Evolutionary conservation across 495 filamentous ascomycete species (phyloP), one percentile per base, ranked within the genome.

Genomic region (Aspergillus incahuasiensis): DNA sequence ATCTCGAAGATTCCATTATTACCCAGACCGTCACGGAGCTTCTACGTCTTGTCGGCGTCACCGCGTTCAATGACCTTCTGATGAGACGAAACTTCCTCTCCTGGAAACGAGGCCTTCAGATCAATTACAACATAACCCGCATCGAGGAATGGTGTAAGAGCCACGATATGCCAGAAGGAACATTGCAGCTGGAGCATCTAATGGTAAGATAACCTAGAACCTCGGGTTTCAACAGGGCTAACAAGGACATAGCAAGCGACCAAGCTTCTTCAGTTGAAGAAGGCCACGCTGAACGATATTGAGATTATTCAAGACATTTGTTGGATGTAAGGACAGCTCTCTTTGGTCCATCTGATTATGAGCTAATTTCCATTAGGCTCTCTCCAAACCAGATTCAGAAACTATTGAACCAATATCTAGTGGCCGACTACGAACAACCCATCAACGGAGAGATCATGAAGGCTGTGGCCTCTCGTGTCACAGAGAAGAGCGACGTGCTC

Each of bases 81-180:
- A 95, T 99, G 91, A 83, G 95, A 52, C 83, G 95, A 57, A 97
- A 97, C 70, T 99, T 99, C 82, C 83, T 99, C 52, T 96, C 92
- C 13, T 99, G 95, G 95, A 99, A 99, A 78, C 88, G 95, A 68
- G 95, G 95, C 55, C 78, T 99, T 45, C 95, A 99, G 76, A 99
- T 99, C 74, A 99, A 99, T 73, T 99, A 99, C 78, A 97, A 99
- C 73, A 99, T 99, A 67, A 99, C 95, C 21, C 84, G 95, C 28
- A 97, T 99, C 53, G 95, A 99, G 72, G 95, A 99, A 74, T 99
- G 95, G 95, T 99, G 95, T 74, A 99, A 99, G 82, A 96, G 91
- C 65, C 95, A 99, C 70, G 95, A 97, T 63, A 97, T 99, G 92
- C 95, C 95, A 6, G 92, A 97, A 74, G 95, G 95, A 30, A 97